Conservation (phyloP, 768 basidiomycete species). For the Rhodotorula babjevae region DNA sequence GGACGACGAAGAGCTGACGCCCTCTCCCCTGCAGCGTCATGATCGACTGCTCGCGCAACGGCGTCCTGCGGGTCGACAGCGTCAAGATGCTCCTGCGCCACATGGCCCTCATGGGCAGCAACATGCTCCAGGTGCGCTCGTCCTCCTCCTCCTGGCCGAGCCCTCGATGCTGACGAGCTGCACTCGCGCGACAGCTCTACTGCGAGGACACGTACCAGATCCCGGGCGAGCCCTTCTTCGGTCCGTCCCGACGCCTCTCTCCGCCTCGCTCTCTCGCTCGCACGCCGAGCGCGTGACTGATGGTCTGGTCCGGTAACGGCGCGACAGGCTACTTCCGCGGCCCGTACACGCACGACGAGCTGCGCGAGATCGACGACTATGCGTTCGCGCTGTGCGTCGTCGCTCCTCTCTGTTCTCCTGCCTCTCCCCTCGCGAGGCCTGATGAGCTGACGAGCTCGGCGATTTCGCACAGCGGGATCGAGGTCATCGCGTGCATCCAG, state of each 20-base stretch:
- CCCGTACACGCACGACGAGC: slow-evolving; percentile 28
- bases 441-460: not conserved
- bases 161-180: not conserved
- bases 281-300: not conserved
- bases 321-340: slow-evolving; percentile 40
- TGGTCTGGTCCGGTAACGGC: not conserved
- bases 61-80: slow-evolving; percentile 31
- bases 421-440: no score
- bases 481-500: slow-evolving; percentile 41
- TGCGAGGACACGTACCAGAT: slow-evolving; percentile 41
- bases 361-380: slow-evolving; percentile 41
- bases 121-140: slow-evolving; percentile 37
- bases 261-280: not conserved
- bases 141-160: not conserved
- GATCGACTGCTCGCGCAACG: slow-evolving; percentile 42
- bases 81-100: slow-evolving; percentile 34
- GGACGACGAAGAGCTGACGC: no score
- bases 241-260: not conserved
- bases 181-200: slow-evolving; percentile 14
- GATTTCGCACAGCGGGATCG: slow-evolving; percentile 32
- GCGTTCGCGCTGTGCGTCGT: slow-evolving; percentile 33
- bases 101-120: slow-evolving; percentile 33
- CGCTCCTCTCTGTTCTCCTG: not conserved
- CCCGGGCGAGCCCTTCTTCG: slow-evolving; percentile 41
- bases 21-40: slow-evolving; percentile 38